These are phyloP conservation scores for Hyaloscypha variabilis DNA, from an alignment of 495 filamentous ascomycete species.

Conservation along the genomic window DNA sequence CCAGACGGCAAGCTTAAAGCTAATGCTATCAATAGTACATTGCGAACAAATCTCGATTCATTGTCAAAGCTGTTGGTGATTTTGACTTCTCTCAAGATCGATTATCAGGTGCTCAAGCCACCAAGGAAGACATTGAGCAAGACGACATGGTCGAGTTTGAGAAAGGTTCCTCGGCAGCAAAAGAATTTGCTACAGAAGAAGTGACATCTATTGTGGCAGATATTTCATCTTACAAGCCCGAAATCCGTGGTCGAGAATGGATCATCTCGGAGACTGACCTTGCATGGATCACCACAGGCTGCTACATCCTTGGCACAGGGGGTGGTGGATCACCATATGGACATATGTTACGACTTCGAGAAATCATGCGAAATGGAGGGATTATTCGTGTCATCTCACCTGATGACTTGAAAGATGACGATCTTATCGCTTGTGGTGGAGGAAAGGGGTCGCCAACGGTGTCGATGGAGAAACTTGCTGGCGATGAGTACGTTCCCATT, in stretches of 20 bases:
- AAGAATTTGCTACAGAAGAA: background rate
- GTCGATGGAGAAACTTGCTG: constrained; percentile 50
- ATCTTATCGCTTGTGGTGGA: constrained; percentile 46
- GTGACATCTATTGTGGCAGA: constrained; percentile 36
- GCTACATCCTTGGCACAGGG: constrained; percentile 64
- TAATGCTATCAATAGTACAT: constrained; percentile 41
- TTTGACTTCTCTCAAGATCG: constrained; percentile 48
- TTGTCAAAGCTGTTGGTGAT: constrained; percentile 52
- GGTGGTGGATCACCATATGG: constrained; percentile 57
- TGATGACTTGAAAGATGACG: constrained; percentile 44
- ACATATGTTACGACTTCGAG: constrained; percentile 43
- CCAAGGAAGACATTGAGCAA: constrained; percentile 19
- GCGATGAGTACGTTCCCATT: constrained; percentile 39
- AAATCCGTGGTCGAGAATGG: constrained; percentile 52
- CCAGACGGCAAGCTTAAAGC: background rate
- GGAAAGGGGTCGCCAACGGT: constrained; percentile 52
- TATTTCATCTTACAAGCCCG: constrained; percentile 50
- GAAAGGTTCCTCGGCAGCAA: constrained; percentile 14
- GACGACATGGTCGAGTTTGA: constrained; percentile 22
- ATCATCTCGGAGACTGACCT: constrained; percentile 57
- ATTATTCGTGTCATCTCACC: constrained; percentile 49
- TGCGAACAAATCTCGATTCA: constrained; percentile 51
- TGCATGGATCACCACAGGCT: constrained; percentile 57
- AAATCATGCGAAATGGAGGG: constrained; percentile 49
- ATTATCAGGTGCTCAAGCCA: constrained; percentile 11